A percentile compares a stretch with the other conserved stretches of the same genome.
Conservation (phyloP, 192 early-diverging fungal genomes). For the Backusella circina region DNA sequence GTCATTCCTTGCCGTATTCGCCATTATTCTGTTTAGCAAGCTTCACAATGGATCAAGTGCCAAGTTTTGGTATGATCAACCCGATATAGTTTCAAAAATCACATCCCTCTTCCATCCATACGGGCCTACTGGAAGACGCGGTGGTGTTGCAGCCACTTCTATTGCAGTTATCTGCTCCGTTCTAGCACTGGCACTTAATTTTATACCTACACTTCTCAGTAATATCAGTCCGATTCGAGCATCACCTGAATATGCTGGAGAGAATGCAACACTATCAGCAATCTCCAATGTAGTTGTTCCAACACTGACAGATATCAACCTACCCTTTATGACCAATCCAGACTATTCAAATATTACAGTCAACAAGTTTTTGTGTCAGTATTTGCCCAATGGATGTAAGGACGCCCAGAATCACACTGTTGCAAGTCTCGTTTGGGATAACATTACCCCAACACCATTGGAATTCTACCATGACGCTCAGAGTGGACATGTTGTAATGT, state of each 20-base stretch:
- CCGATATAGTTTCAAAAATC: not conserved
- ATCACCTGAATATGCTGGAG: not conserved
- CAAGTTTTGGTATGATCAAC: not conserved
- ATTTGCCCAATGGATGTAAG: not conserved
- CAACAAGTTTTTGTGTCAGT: not conserved
- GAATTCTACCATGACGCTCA: not conserved
- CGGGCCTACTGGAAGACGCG: not conserved
- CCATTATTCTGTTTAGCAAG: not conserved
- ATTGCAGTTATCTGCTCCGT: not conserved
- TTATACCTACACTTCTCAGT: not conserved
- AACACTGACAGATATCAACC: not conserved
- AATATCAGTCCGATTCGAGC: not conserved
- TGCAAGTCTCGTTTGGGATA: not conserved
- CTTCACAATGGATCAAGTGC: not conserved
- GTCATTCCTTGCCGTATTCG: not conserved
- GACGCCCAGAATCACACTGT: not conserved
- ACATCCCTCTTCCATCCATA: not conserved
- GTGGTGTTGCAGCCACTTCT: not conserved
- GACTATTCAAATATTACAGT: not conserved
- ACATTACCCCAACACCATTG: not conserved
- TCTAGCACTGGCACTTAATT: not conserved
- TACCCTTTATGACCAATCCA: not conserved
- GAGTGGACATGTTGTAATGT: not conserved
- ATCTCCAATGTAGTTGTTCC: not conserved
- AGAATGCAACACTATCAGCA: not conserved